Base-by-base conservation (phyloP, 164 flowering plant species). In the Dillenia turbinata region DNA sequence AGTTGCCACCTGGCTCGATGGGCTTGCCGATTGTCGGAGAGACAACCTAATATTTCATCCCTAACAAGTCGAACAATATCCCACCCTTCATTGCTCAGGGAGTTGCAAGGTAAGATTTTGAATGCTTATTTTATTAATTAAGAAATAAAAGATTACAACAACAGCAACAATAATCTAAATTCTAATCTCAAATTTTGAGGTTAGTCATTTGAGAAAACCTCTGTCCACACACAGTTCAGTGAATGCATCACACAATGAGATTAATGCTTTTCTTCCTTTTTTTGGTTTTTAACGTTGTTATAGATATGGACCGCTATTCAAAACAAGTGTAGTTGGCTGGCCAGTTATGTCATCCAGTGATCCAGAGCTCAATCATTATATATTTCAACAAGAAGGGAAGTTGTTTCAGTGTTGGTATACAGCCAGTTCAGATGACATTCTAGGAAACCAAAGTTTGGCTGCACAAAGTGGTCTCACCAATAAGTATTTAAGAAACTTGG, bases 1-100 rank as follows among this genome's bases (percentile, higher is more conserved):
- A 54, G 56, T 75, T 77, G 22, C 81, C 78, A 52, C 81, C 78
- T 9, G 81, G 76, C 46, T 74, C 81, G 47, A 77, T 74, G 81
- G 81, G 81, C 26, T 58, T 63, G 14, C 81, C 78, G 5, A 71
- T 74, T 49, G 60, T 77, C 12, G 81, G 81, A 56, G 81, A 77
- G 62, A 71, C 69, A 64, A 73, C 68, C 47, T 75, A 74, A 63
- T 77, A 74, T 73, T 77, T 77, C 44, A 47, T 69, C 3, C 81
- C 81, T 45, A 65, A 71, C 56, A 63, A 58, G 9, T 68, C 73
- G 9, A 68, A 73, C 3, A 76, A 66, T 13, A 40, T 77, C 55
- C 73, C 81, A 45, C 73, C 77, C 8, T 77, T 77, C 71, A 60
- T 77, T 67, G 69, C 48, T 61, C 49, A 61, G 50, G 71, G 81